Base-by-base conservation (phyloP, 176 grass and related monocot species). In the Areca catechu region DNA sequence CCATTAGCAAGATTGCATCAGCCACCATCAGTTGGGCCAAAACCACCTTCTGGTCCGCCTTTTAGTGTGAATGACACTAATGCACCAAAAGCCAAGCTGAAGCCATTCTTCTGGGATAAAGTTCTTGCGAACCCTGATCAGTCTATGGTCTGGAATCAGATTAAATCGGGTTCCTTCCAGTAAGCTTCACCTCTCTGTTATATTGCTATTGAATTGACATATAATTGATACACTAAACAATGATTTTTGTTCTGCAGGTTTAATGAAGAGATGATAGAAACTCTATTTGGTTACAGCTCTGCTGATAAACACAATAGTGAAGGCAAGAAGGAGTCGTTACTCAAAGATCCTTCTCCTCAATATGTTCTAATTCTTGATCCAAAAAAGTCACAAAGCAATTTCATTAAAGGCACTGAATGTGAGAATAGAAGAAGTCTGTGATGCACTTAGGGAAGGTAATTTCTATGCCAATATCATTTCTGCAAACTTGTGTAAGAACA, bases 51-150 rank as follows among this genome's bases (percentile, higher is more conserved):
- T 43, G 34, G 10, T 43, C 34, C 1, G 10, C 34, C 34, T 10
- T 25, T 52, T 56, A 66, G 58, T 9, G 30, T 3, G 15, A 71
- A 49, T 21, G 25, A 4, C 49, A 22, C 58, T 66, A 71, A 20
- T 67, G 74, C 77, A 69, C 67, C 76, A 61, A 98, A 98, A 84
- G 54, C 83, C 48, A 98, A 92, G 62, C 73, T 98, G 47, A 98
- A 98, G 57, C 84, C 93, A 71, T 89, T 98, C 70, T 98, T 92
- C 62, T 98, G 93, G 93, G 93, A 98, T 75, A 89, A 98, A 87
- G 84, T 98, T 37, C 19, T 69, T 21, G 83, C 77, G 50, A 85
- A 82, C 72, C 55, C 89, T 65, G 27, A 79, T 73, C 80, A 82
- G 48, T 72, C 84, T 2, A 88, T 85, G 78, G 78, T 85, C 43